Conservation (phyloP, 352 stramenopile genomes). For the Phytophthora gonapodyides region DNA sequence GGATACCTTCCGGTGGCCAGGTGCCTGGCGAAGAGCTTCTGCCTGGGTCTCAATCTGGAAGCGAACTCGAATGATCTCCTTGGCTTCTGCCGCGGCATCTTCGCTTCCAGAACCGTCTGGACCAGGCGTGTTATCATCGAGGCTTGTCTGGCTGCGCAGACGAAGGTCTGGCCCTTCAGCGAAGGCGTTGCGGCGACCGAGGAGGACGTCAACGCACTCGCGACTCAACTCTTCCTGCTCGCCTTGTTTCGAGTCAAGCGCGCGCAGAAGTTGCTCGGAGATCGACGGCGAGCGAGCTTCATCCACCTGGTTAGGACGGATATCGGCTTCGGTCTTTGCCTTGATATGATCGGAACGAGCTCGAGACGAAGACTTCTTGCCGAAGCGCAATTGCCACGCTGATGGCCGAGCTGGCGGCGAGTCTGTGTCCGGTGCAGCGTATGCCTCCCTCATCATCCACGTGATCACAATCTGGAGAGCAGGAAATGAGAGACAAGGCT, state of each 20-base stretch:
- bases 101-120: conserved; percentile 3
- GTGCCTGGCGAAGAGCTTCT: conserved; percentile 35
- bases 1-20: background rate
- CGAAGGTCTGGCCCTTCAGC: conserved; percentile 32
- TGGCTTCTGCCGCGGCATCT: conserved; percentile 30
- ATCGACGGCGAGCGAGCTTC: conserved; percentile 36
- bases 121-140: background rate
- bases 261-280: conserved; percentile 43
- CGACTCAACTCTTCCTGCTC: conserved; percentile 41
- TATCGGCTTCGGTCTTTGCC: conserved; percentile 2
- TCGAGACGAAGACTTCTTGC: conserved; percentile 35
- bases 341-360: background rate
- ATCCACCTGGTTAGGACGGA: background rate
- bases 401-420: conserved; percentile 46
- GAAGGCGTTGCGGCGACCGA: conserved; percentile 66
- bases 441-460: conserved; percentile 15
- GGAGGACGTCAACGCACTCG: conserved; percentile 55
- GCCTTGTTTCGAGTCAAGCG: conserved; percentile 32
- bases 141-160: conserved; percentile 11
- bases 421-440: conserved; percentile 9
- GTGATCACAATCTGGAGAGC: background rate
- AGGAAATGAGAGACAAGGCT: background rate
- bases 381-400: conserved; percentile 65
- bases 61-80: conserved; percentile 53
- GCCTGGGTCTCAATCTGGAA: conserved; percentile 53